phyloP scores from a whole-genome alignment of 345 rosid species.

The Corchorus olitorius region DNA sequence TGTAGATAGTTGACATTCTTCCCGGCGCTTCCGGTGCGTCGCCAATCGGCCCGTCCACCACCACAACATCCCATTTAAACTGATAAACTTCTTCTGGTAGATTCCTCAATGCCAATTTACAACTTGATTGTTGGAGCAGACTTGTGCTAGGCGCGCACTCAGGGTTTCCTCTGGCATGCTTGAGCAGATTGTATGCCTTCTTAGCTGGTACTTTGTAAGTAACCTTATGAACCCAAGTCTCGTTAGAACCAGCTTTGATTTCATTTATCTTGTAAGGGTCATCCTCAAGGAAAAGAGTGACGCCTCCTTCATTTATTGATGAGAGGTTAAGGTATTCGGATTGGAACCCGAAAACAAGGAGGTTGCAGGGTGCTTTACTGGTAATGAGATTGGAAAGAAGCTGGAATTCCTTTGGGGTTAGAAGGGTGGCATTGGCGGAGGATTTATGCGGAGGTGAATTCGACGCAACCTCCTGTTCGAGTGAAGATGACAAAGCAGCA shows the following conservation, averaged over 20 bases:
- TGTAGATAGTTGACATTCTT: conserved; percentile 78
- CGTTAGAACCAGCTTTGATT: conserved; percentile 36
- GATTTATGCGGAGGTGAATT: conserved; percentile 17
- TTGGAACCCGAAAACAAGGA: conserved; percentile 74
- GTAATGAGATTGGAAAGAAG: conserved; percentile 52
- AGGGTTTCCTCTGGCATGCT: conserved; percentile 62
- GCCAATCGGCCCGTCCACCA: conserved; percentile 74
- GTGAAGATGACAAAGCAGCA: conserved; percentile 33
- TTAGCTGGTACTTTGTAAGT: conserved; percentile 54
- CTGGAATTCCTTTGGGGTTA: conserved; percentile 65
- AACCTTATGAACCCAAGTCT: conserved; percentile 54
- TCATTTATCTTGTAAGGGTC: conserved; percentile 48
- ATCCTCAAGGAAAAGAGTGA: conserved; percentile 70
- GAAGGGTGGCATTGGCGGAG: conserved; percentile 21
- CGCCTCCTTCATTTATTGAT: conserved; percentile 62
- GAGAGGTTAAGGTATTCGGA: conserved; percentile 56
- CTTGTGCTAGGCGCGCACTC: conserved; percentile 47
- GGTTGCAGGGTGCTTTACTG: conserved; percentile 68
- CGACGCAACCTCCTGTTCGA: conserved; percentile 27
- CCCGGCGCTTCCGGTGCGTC: conserved; percentile 70
- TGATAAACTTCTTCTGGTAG: conserved; percentile 59
- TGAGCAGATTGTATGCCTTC: conserved; percentile 69
- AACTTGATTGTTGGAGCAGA: conserved; percentile 42
- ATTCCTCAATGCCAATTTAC: conserved; percentile 57
- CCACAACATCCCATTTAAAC: conserved; percentile 72